Base-by-base conservation (phyloP, 768 basidiomycete species). In the Phanerochaete sordida region DNA sequence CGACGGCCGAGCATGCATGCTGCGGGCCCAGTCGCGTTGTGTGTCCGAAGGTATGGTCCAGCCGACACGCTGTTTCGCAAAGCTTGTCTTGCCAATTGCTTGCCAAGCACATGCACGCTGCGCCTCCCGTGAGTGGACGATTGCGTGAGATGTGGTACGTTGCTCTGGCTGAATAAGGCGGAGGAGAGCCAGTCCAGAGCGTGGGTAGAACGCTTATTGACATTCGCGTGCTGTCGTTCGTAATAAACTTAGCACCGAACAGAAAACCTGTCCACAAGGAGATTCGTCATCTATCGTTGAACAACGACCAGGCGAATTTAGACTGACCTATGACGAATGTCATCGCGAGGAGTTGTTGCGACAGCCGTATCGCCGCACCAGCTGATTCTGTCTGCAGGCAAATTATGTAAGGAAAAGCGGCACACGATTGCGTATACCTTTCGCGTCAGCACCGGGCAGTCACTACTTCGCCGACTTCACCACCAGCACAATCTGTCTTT, bases 351-450 rank as follows among this genome's bases (percentile, higher is more conserved):
- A 6, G 33, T 6, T 33, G 28, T 37, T 12, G 27, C 19, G 7
- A 94, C 1, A 67, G 28, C 0, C 91, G 87, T 13, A 7, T 7
- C 33, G 33, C 33, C 6, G 33, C 33, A 13, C 13, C 33, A 35
- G n/a, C n/a, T n/a, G n/a, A n/a, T n/a, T n/a, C n/a, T n/a, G n/a
- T n/a, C n/a, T n/a, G n/a, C n/a, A n/a, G n/a, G n/a, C n/a, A n/a
- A n/a, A n/a, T n/a, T n/a, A n/a, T n/a, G n/a, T n/a, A n/a, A n/a
- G n/a, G n/a, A n/a, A n/a, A n/a, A n/a, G n/a, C n/a, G n/a, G n/a
- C n/a, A n/a, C n/a, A n/a, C n/a, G n/a, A n/a, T n/a, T n/a, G n/a
- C n/a, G n/a, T n/a, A n/a, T n/a, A n/a, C n/a, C n/a, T n/a, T n/a
- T n/a, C n/a, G n/a, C n/a, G n/a, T n/a, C n/a, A n/a, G n/a, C n/a